A percentile compares a stretch with the other conserved stretches of the same genome.
phyloP scores from a whole-genome alignment of 352 stramenopile species.

The Pythium biforme region DNA sequence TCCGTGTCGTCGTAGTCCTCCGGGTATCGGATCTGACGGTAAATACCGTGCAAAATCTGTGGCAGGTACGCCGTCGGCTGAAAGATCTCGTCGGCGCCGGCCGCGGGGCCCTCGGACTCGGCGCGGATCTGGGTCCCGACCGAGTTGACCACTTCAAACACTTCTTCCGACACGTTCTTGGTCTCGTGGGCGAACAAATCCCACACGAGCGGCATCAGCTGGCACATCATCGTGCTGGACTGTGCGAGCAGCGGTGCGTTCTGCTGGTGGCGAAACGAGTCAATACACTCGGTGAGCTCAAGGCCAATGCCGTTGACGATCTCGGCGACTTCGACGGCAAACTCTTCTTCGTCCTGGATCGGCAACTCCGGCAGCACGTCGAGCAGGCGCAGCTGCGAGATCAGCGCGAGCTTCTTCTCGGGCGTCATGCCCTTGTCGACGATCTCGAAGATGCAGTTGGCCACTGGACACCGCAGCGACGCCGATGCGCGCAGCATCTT shows the following conservation, averaged over 20 bases:
- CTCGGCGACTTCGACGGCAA: slow-evolving; percentile 80
- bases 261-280: slow-evolving; percentile 68
- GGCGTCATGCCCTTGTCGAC: slow-evolving; percentile 85
- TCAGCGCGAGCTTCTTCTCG: slow-evolving; percentile 81
- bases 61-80: slow-evolving; percentile 70
- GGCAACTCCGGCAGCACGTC: slow-evolving; percentile 55
- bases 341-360: slow-evolving; percentile 76
- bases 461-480: slow-evolving; percentile 59
- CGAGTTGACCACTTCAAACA: slow-evolving; percentile 85
- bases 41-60: slow-evolving; percentile 82
- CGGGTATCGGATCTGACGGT: slow-evolving; percentile 77
- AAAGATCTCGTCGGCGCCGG: slow-evolving; percentile 55
- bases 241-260: slow-evolving; percentile 41
- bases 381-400: slow-evolving; percentile 68
- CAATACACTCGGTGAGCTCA: slow-evolving; percentile 78
- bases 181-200: slow-evolving; percentile 77
- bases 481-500: slow-evolving; percentile 63
- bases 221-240: slow-evolving; percentile 57
- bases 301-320: slow-evolving; percentile 81
- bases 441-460: slow-evolving; percentile 85
- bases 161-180: slow-evolving; percentile 83
- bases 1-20: slow-evolving; percentile 77
- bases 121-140: slow-evolving; percentile 67
- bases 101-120: slow-evolving; percentile 31
- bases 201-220: slow-evolving; percentile 82